Base-by-base conservation (phyloP, 1,284 basidiomycete genomes). In the Cryptococcus hybrid region DNA sequence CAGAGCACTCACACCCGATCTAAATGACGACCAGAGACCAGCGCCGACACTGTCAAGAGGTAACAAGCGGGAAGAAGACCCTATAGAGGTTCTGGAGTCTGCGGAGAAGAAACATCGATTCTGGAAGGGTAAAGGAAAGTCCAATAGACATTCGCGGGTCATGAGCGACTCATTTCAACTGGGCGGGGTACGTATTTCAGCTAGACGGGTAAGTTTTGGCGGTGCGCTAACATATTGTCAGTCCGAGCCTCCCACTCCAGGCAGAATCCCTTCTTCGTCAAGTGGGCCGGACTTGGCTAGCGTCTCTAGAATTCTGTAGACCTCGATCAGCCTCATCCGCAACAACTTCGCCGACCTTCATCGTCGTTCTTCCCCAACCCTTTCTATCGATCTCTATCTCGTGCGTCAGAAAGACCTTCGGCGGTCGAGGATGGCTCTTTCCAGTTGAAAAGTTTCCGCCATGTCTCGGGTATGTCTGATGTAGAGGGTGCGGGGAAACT, bases 391-490 rank as follows among this genome's bases (percentile, higher is more conserved):
- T 63, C 73, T 1, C 55, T 57, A 12, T 74, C 72, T 5, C 71
- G 72, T 24, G 56, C 60, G 0, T 70, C 70, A n/a, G 64, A 70
- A 1, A 55, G 47, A 9, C 15, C 40, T 42, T 51, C 55, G 6
- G 42, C 46, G 7, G 6, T 35, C 46, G 74, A 77, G 54, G 71
- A 74, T 42, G 66, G 69, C 2, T 72, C 70, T 1, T 78, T 78
- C 63, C 72, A 73, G 56, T 68, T 78, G 42, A 71, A 66, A 54
- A 64, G 67, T 1, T 78, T 78, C 56, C 65, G 76, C 9, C 76
- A 78, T 57, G 67, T 78, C 11, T 74, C 74, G 3, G 71, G 73
- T 7, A 65, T 63, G 46, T 65, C 66, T 13, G 69, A 69, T 24
- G 52, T 63, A 3, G 66, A 69, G 48, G 59, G 60, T 34, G 40